phyloP scores from a whole-genome alignment of 2,329 filamentous ascomycete species.

The Lojkania enalia region DNA sequence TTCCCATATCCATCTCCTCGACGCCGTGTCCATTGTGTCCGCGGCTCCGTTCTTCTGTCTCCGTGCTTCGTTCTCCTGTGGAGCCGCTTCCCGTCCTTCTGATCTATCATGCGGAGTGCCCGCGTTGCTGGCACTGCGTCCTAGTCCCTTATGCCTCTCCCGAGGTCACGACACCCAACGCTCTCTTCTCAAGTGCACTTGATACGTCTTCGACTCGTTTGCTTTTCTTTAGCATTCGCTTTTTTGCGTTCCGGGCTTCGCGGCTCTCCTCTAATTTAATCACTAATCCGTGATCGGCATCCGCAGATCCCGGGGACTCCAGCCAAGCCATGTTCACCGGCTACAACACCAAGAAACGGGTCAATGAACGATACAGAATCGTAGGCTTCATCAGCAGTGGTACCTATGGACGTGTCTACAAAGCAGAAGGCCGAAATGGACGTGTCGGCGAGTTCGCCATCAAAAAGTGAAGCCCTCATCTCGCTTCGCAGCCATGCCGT shows the following conservation, averaged over 20 bases:
- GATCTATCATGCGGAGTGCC: conserved; percentile 15
- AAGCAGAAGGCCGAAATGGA: conserved; percentile 77
- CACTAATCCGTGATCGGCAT: conserved; percentile 13
- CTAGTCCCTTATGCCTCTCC: conserved; percentile 17
- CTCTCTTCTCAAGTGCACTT: conserved; percentile 2
- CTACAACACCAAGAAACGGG: conserved; percentile 76
- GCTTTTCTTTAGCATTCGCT: too few species aligned
- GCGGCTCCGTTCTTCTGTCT: conserved; percentile 8
- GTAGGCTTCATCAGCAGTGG: conserved; percentile 98
- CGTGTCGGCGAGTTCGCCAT: conserved; percentile 88
- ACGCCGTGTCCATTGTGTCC: conserved; percentile 4
- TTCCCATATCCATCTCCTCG: conserved; percentile 5
- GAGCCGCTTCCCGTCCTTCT: conserved; percentile 7
- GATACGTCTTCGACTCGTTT: not conserved
- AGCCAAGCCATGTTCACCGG: conserved; percentile 48
- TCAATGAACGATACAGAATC: conserved; percentile 92
- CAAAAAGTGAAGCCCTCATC: conserved; percentile 74
- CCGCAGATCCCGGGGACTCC: conserved; percentile 30
- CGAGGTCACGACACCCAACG: conserved; percentile 8
- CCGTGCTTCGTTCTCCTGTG: conserved; percentile 13
- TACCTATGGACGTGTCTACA: conserved; percentile 98
- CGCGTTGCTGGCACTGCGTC: conserved; percentile 22
- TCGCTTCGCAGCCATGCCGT: conserved; percentile 1
- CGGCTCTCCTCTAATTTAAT: too few species aligned
- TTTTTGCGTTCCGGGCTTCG: too few species aligned